phyloP scores from a whole-genome alignment of 345 rosid species.

The Eutrema yunnanense region DNA sequence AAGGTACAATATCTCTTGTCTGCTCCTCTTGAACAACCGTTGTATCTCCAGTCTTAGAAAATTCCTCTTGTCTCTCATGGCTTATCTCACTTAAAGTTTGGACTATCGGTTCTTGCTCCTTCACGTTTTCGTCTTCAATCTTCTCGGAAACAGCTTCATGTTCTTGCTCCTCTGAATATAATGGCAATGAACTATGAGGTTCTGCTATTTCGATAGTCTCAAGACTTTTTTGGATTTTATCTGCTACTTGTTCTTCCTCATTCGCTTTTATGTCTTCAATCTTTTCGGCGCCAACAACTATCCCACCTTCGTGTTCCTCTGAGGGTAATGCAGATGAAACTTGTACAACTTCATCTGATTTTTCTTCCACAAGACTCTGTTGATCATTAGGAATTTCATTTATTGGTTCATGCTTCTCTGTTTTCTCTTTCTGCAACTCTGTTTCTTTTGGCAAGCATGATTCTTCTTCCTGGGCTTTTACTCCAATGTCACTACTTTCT shows the following conservation, averaged over 20 bases:
- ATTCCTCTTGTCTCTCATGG: neutral
- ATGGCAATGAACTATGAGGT: slow-evolving; percentile 5
- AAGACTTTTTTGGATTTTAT: too few relatives aligned
- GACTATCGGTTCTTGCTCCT: neutral
- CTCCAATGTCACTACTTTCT: neutral
- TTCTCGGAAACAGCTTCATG: neutral
- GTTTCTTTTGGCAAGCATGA: neutral
- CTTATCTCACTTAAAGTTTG: neutral
- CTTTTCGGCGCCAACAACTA: too few relatives aligned
- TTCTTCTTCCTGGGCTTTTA: neutral
- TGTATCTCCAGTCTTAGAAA: neutral
- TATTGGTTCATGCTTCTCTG: slow-evolving; percentile 1
- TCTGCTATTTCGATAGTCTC: too few relatives aligned
- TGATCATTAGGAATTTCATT: slow-evolving; percentile 2
- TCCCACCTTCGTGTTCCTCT: neutral
- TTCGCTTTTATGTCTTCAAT: too few relatives aligned
- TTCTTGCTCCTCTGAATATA: slow-evolving; percentile 1
- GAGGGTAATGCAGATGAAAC: neutral
- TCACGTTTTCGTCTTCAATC: neutral
- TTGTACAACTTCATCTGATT: neutral
- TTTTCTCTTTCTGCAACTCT: neutral
- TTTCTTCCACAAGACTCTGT: neutral
- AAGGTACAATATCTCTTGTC: neutral
- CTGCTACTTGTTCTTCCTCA: too few relatives aligned
- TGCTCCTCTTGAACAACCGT: neutral